These are phyloP conservation scores for Myxozyma sirexii DNA, from an alignment of 805 yeast genomes.

Conservation along the genomic window DNA sequence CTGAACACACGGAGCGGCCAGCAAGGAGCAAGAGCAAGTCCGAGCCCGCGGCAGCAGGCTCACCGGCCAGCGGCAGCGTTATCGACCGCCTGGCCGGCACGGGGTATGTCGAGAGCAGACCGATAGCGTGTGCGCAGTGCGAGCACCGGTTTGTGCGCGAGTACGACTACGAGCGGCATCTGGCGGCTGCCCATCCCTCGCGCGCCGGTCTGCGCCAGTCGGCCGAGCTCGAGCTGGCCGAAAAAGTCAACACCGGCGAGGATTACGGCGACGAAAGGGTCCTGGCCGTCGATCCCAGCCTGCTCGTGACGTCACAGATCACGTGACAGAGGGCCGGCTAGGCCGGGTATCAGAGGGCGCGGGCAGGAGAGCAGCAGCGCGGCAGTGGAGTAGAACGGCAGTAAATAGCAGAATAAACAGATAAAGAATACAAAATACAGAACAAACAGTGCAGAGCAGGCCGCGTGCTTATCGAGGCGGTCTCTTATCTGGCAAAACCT, in stretches of 20 bases:
- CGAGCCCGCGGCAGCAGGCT: too few species aligned
- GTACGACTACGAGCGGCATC: conserved; percentile 47
- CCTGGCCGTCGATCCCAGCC: conserved; percentile 9
- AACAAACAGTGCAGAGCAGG: too few species aligned
- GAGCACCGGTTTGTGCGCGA: conserved; percentile 42
- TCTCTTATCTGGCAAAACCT: too few species aligned
- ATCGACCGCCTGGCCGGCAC: conserved; percentile 45
- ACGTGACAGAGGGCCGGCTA: conserved; percentile 3
- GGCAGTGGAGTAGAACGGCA: too few species aligned
- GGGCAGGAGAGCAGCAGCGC: too few species aligned
- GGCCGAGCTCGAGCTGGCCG: too few species aligned
- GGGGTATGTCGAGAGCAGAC: conserved; percentile 39
- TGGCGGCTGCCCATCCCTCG: conserved; percentile 17
- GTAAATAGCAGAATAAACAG: too few species aligned
- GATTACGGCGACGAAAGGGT: neutral
- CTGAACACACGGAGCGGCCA: too few species aligned
- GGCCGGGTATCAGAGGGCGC: neutral
- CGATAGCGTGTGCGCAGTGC: conserved; percentile 45
- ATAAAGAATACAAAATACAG: too few species aligned
- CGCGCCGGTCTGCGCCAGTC: neutral
- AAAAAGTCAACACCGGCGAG: too few species aligned
- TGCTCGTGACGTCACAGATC: conserved; percentile 9
- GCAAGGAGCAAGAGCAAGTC: too few species aligned
- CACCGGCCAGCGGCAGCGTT: conserved; percentile 1
- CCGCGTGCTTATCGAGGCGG: too few species aligned